Percentiles rank a stretch among this genome's conserved stretches.
phyloP scores from a whole-genome alignment of 1,139 yeast genomes.

The Hemisphaericaspora xylanilytica region DNA sequence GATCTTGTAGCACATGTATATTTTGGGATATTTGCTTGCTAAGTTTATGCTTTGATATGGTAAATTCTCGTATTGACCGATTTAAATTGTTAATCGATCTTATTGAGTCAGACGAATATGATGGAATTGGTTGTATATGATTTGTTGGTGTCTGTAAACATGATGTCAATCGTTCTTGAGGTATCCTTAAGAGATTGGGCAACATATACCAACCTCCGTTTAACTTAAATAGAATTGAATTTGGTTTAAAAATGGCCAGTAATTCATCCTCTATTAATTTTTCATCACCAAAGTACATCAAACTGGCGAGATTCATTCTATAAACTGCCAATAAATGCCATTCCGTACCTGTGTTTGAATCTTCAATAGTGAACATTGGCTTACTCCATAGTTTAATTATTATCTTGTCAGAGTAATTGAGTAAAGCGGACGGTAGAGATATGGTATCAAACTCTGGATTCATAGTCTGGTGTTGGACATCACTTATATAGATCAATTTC shows the following conservation, averaged over 20 bases:
- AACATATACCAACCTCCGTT: constrained; percentile 24
- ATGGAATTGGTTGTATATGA: constrained; percentile 13
- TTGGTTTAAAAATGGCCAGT: constrained; percentile 21
- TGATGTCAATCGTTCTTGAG: neutral
- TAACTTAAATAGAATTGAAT: constrained; percentile 26
- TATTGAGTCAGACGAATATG: constrained; percentile 37
- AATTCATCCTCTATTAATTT: constrained; percentile 16
- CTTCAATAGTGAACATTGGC: constrained; percentile 2
- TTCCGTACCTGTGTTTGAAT: constrained; percentile 3
- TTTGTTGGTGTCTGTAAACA: neutral
- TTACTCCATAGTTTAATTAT: constrained; percentile 27
- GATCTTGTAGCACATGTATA: constrained; percentile 14
- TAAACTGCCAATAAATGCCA: constrained; percentile 26
- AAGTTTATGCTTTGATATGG: constrained; percentile 19
- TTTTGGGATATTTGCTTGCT: constrained; percentile 16
- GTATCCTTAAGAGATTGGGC: constrained; percentile 10
- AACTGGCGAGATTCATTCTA: constrained; percentile 21
- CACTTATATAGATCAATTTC: constrained; percentile 36
- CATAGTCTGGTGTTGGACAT: constrained; percentile 22
- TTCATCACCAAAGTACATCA: constrained; percentile 16
- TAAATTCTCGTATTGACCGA: constrained; percentile 32
- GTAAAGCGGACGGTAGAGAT: constrained; percentile 22
- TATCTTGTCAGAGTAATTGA: constrained; percentile 16
- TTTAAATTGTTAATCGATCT: constrained; percentile 32
- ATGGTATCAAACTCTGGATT: constrained; percentile 33